Base-by-base conservation (phyloP, 2,329 filamentous ascomycete genomes). In the Botrytis squamosa region DNA sequence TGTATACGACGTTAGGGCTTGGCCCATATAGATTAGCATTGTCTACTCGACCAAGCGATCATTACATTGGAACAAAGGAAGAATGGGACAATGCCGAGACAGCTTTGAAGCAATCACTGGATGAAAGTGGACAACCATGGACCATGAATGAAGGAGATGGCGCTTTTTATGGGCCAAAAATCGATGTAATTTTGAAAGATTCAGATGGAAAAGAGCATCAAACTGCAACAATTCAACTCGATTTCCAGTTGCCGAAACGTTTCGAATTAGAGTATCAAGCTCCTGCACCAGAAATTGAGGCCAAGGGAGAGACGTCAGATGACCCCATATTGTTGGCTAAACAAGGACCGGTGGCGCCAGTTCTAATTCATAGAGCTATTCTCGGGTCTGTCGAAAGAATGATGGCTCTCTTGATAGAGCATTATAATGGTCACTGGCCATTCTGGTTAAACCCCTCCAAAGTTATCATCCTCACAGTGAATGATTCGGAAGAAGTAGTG, bases 141-240 rank as follows among this genome's bases (percentile, higher is more conserved):
- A 88, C 87, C 3, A 77, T 95, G 73, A 95, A 94, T 76, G 88
- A 91, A 78, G 93, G 93, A 18, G 94, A 97, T 75, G 94, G 94
- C 22, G 94, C 94, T 6, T 97, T 97, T 80, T 97, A 97, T 79
- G 94, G 94, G 0, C 94, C 94, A 46, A 97, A 97, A 84, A 97
- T 97, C 76, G 94, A 97, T 80, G 92, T 97, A 63, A 89, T 97
- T 57, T 83, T 97, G 64, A 89, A 88, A 75, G 94, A 97, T 80
- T 91, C 91, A 1, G 88, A 93, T 79, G 93, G 93, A 12, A 97
- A 95, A 80, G 92, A 94, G 79, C 94, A 97, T 80, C 94, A 97
- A 81, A 93, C 94, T 4, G 94, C 93, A 4, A 97, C 94, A 0
- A 91, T 97, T 69, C 94, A 97, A 84, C 88, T 97, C 42, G 94